These are phyloP conservation scores for Penicillium verrucosum DNA, from an alignment of 2,329 filamentous ascomycete genomes.

Conservation along the genomic window DNA sequence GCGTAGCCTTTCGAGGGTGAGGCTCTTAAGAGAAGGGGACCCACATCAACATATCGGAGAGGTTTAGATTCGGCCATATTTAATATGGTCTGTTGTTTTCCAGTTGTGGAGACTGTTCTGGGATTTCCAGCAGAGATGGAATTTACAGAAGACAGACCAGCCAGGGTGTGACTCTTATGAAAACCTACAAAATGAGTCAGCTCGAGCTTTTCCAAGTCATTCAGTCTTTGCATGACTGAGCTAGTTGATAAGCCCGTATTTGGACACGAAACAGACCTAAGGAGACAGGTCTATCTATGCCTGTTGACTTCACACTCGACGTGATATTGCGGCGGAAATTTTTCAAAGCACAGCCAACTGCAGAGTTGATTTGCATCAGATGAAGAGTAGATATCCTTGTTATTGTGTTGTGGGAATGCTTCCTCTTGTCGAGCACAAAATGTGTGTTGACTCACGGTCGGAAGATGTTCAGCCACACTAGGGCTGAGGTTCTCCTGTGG, in stretches of 20 bases:
- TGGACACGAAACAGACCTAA: not conserved
- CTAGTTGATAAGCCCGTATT: not conserved
- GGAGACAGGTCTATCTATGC: constrained; percentile 1
- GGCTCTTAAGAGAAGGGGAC: constrained; percentile 17
- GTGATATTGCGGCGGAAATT: constrained; percentile 12
- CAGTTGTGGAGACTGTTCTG: constrained; percentile 13
- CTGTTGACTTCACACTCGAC: constrained; percentile 5
- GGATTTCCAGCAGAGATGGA: constrained; percentile 1
- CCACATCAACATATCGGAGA: constrained; percentile 49
- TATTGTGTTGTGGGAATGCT: not conserved
- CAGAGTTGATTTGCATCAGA: constrained; percentile 20
- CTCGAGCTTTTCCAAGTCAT: not conserved
- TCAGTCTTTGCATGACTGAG: not conserved
- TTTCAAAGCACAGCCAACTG: constrained; percentile 13
- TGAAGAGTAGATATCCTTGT: not conserved
- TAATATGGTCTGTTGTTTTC: constrained; percentile 4
- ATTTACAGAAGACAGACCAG: not conserved
- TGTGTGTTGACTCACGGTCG: constrained; percentile 20
- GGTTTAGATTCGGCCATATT: constrained; percentile 38
- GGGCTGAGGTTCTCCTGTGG: constrained; percentile 8
- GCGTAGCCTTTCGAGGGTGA: not conserved
- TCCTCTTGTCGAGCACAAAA: not conserved
- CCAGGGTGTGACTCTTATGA: not conserved
- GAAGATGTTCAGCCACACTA: constrained; percentile 16
- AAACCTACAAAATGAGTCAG: constrained; percentile 4